phyloP scores from a whole-genome alignment of 805 yeast species.

The Wilhelminamyces savonicus region DNA sequence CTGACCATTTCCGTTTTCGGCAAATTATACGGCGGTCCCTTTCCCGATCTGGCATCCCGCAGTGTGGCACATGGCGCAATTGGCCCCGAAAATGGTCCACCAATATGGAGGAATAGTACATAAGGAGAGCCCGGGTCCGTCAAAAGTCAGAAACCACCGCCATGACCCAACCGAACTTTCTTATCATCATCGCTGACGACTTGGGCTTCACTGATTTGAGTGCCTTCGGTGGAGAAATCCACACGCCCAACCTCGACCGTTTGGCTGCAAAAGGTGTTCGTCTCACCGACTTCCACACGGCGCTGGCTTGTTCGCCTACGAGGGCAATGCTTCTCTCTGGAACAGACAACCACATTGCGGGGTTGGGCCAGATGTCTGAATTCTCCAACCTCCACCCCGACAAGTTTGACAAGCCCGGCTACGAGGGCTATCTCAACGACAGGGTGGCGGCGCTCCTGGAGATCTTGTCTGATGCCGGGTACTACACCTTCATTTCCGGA shows the following conservation, averaged over 20 bases:
- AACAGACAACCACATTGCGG: conserved; percentile 57
- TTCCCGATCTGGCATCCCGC: no score
- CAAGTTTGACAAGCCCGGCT: conserved; percentile 40
- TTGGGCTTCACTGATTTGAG: conserved; percentile 52
- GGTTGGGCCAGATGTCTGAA: conserved; percentile 54
- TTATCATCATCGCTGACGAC: conserved; percentile 56
- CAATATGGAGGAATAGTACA: no score
- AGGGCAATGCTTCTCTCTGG: conserved; percentile 57
- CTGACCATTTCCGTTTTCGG: no score
- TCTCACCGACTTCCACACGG: conserved; percentile 56
- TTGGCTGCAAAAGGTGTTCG: conserved; percentile 41
- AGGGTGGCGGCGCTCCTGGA: conserved; percentile 51
- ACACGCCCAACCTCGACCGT: conserved; percentile 45
- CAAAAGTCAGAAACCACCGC: no score
- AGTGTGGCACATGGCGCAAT: no score
- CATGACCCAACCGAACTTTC: conserved; percentile 53
- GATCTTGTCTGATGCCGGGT: conserved; percentile 41
- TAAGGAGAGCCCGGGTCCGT: no score
- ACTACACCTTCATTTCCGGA: conserved; percentile 48
- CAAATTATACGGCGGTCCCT: no score
- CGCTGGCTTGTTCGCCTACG: conserved; percentile 62
- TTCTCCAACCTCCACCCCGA: conserved; percentile 32
- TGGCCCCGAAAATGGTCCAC: no score
- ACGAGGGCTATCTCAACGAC: conserved; percentile 48
- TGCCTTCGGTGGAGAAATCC: conserved; percentile 53